phyloP scores from a whole-genome alignment of 2,329 filamentous ascomycete species.

The Zymoseptoria brevis region DNA sequence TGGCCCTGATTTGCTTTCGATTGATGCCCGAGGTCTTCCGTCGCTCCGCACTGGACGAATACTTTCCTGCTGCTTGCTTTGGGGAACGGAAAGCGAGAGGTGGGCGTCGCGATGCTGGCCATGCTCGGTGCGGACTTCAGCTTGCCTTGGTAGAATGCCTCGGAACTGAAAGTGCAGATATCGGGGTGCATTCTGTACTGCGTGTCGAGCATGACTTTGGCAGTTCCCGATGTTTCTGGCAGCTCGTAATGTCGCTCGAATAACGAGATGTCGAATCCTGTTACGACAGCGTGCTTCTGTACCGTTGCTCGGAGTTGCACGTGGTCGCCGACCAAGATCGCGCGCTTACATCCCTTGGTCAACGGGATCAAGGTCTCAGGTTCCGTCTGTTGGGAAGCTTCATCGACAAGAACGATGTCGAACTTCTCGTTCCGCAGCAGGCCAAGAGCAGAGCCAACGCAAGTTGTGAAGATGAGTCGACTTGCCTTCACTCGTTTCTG shows the following conservation, averaged over 20 bases:
- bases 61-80: not conserved
- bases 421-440: constrained; percentile 1
- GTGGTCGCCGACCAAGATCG: constrained; percentile 4
- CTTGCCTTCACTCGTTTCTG: constrained; percentile 1
- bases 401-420: constrained; percentile 4
- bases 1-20: constrained; percentile 3
- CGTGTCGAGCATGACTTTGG: constrained; percentile 6
- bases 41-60: not conserved
- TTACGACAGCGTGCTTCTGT: not conserved
- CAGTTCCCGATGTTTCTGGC: not conserved
- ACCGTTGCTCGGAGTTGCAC: constrained; percentile 4
- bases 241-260: constrained; percentile 1
- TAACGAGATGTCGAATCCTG: constrained; percentile 3
- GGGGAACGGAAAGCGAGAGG: constrained; percentile 1
- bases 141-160: not conserved
- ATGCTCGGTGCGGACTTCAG: not conserved
- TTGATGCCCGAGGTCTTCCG: constrained; percentile 3
- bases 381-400: constrained; percentile 5
- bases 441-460: constrained; percentile 1
- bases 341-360: not conserved
- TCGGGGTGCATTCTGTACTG: constrained; percentile 5
- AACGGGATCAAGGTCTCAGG: constrained; percentile 2
- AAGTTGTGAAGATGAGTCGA: constrained; percentile 4
- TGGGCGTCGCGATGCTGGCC: not conserved
- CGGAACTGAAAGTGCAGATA: constrained; percentile 2